Evolutionary conservation across 2,329 filamentous ascomycete species (phyloP), one percentile per base, ranked within the genome.

Genomic region (Alternaria hordeiaustralica): DNA sequence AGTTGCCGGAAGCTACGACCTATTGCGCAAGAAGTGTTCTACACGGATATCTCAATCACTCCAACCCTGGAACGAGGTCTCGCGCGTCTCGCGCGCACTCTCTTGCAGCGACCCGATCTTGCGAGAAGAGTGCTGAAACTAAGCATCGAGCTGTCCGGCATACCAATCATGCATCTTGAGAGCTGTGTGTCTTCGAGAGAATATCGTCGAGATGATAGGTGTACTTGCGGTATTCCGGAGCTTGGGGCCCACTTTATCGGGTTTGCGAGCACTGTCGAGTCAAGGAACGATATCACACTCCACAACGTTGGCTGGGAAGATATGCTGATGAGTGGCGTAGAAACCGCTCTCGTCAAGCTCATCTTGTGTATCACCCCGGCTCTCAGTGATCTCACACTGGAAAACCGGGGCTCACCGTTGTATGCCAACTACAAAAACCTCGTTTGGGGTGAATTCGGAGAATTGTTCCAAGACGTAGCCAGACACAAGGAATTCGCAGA

Each of bases 111-210:
- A 23, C 44, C 7, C 4, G 44, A 46, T 21, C 20, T 46, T 23
- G 44, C 44, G 2, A 46, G 0, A 4, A 46, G 21, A 25, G 20
- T 46, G 21, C 44, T 3, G 7, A 23, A 46, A 46, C 44, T 46
- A 3, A 5, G 2, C 11, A 5, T 46, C 44, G 1, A 15, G 21
- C 3, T 46, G 0, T 15, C 44, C 13, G 2, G 1, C 3, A 2
- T 0, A 3, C 13, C 2, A 8, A 0, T 41, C 36, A 15, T 2
- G 21, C 44, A 23, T 23, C 5, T 1, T 5, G 5, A 15, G 12
- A 46, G 21, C 21, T 46, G 44, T 2, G 7, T 15, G 3, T 23
- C 28, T 13, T 13, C 5, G 2, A 5, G 28, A 3, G 3, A 13
- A 5, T 33, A 33, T 13, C 5, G 6, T 23, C 23, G 23, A 23